Percentiles rank a stretch among this genome's conserved stretches.
phyloP scores from a whole-genome alignment of 306 rosid genomes.

The Heteromeles arbutifolia region DNA sequence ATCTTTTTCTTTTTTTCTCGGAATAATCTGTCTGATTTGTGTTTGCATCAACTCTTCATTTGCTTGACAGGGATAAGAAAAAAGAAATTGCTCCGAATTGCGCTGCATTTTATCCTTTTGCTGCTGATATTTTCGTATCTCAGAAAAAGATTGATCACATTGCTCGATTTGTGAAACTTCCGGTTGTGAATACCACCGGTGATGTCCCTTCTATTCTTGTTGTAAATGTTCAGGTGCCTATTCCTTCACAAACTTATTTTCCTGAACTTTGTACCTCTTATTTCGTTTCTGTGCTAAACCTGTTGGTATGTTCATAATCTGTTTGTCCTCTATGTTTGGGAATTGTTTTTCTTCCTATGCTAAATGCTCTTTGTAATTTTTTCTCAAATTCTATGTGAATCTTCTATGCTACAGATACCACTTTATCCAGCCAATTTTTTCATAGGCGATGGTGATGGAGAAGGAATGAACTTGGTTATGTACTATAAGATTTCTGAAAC shows the following conservation, averaged over 20 bases:
- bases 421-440: constrained; percentile 72
- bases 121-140: constrained; percentile 74
- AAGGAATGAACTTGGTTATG: constrained; percentile 85
- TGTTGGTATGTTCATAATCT: not conserved
- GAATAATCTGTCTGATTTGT: constrained; percentile 3
- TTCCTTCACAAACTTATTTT: not conserved
- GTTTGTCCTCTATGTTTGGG: not conserved
- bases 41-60: constrained; percentile 10
- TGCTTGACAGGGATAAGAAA: constrained; percentile 80
- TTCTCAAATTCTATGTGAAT: constrained; percentile 1
- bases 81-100: constrained; percentile 66
- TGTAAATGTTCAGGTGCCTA: constrained; percentile 77
- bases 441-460: constrained; percentile 91
- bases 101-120: constrained; percentile 83
- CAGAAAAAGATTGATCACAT: constrained; percentile 77
- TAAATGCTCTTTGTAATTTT: not conserved
- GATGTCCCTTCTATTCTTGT: constrained; percentile 80
- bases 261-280: not conserved
- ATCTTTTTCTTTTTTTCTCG: not conserved
- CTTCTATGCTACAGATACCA: constrained; percentile 65
- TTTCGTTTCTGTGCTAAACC: not conserved
- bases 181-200: constrained; percentile 48
- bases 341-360: not conserved
- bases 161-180: constrained; percentile 91
- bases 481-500: constrained; percentile 81